phyloP scores from a whole-genome alignment of 1,284 basidiomycete species.

The Pseudozyma sp. region DNA sequence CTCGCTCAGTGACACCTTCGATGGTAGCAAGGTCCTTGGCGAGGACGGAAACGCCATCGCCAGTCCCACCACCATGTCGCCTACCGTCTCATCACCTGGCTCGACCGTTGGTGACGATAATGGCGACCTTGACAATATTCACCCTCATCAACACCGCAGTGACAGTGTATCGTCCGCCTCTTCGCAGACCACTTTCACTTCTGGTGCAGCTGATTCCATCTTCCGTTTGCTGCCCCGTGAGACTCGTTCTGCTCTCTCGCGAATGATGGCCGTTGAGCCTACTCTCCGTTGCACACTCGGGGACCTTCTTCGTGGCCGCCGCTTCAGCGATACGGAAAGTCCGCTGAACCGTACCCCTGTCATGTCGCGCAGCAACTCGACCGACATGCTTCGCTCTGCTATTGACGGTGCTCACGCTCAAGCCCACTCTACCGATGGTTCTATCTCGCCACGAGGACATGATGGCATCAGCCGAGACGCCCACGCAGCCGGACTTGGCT shows the following conservation, averaged over 20 bases:
- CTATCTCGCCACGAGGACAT: constrained; percentile 24
- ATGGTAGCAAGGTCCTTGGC: constrained; percentile 23
- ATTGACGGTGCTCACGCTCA: constrained; percentile 37
- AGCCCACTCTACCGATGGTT: constrained; percentile 25
- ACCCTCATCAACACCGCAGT: constrained; percentile 53
- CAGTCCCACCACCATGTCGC: constrained; percentile 37
- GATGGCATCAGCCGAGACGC: constrained; percentile 47
- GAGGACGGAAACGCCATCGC: constrained; percentile 17
- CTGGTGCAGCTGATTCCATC: constrained; percentile 91
- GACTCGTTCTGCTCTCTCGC: constrained; percentile 79
- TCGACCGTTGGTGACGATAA: constrained; percentile 42
- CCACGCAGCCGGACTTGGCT: constrained; percentile 44
- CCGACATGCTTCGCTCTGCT: constrained; percentile 48
- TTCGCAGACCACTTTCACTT: constrained; percentile 79
- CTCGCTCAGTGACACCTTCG: constrained; percentile 32
- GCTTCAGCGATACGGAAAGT: constrained; percentile 60
- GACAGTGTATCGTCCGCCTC: constrained; percentile 72
- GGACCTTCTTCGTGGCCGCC: constrained; percentile 84
- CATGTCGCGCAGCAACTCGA: constrained; percentile 58
- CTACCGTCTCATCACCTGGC: constrained; percentile 36
- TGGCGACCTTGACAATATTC: constrained; percentile 34
- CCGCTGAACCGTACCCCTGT: constrained; percentile 61
- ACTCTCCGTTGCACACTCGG: constrained; percentile 88
- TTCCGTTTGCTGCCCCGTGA: constrained; percentile 96
- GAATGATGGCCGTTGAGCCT: constrained; percentile 94